These are phyloP conservation scores for Dictyostelium firmibasis DNA, from an alignment of 78 protist genomes.

Conservation along the genomic window DNA sequence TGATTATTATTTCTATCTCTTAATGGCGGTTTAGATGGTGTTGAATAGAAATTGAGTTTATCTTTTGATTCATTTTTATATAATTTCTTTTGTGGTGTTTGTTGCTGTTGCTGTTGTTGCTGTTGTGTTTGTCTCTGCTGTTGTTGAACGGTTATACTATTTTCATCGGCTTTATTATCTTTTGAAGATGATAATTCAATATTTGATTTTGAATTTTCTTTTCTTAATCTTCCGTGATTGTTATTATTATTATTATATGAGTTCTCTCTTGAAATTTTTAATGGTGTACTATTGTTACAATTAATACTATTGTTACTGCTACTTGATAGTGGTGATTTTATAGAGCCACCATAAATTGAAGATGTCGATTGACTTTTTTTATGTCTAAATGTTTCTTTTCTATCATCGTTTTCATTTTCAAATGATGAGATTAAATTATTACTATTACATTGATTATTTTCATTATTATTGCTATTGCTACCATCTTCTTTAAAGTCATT, in stretches of 20 bases:
- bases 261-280: background rate
- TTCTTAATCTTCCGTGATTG: background rate
- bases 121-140: background rate
- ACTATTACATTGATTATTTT: background rate
- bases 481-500: background rate
- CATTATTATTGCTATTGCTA: background rate
- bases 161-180: background rate
- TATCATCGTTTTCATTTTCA: background rate
- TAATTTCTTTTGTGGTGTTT: background rate
- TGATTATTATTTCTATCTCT: background rate
- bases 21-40: background rate
- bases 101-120: background rate
- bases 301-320: background rate
- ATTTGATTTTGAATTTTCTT: background rate
- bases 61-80: background rate
- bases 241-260: background rate
- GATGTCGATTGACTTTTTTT: slow-evolving; percentile 64
- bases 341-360: background rate
- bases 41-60: background rate
- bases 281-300: background rate
- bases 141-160: background rate
- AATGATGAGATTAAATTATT: background rate
- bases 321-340: background rate
- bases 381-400: slow-evolving; percentile 10
- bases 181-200: background rate